Evolutionary conservation across 2,329 filamentous ascomycete species (phyloP), one percentile per base, ranked within the genome.

Genomic region (Sporothrix sp.): DNA sequence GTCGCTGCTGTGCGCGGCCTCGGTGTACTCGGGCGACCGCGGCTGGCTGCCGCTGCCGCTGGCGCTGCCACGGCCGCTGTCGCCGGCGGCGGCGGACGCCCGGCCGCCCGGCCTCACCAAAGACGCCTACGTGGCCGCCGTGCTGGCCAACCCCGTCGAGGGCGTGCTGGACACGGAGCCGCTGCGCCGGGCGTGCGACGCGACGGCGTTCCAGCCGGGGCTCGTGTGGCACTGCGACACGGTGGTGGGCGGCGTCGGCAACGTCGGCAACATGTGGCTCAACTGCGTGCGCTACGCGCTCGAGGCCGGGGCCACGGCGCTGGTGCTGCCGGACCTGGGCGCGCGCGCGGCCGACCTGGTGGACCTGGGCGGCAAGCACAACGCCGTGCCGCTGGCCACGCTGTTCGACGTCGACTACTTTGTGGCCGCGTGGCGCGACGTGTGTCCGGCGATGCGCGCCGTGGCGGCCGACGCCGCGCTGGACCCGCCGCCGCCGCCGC

Each of bases 251-350:
- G 66, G 65, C 2, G 61, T 69, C 16, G 66, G 62, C 7, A 65
- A 67, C 40, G 59, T 66, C 9, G 60, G 63, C 46, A 65, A 66
- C 52, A 62, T 63, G 38, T 58, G 66, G 50, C 56, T 68, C 36
- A 65, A 65, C 52, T 69, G 66, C 54, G 50, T 68, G 7, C 61
- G 64, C 48, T 66, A 62, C 49, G 65, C 65, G 6, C 63, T 69
- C 30, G 62, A 66, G 51, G 56, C 54, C 3, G 54, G 54, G 42
- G 52, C 42, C 45, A 61, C 52, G 46, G 60, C 48, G n/a, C 53
- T 52, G n/a, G 52, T 43, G 9, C 51, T 48, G 50, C 62, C 54
- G 33, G 56, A 30, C 38, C 56, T 44, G 56, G 54, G 36, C 59
- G 60, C 47, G 54, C 62, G 40, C 42, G 52, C 27, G 16, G 32